Conservation (phyloP, 768 basidiomycete genomes). For the Tricholoma saponaceum region DNA sequence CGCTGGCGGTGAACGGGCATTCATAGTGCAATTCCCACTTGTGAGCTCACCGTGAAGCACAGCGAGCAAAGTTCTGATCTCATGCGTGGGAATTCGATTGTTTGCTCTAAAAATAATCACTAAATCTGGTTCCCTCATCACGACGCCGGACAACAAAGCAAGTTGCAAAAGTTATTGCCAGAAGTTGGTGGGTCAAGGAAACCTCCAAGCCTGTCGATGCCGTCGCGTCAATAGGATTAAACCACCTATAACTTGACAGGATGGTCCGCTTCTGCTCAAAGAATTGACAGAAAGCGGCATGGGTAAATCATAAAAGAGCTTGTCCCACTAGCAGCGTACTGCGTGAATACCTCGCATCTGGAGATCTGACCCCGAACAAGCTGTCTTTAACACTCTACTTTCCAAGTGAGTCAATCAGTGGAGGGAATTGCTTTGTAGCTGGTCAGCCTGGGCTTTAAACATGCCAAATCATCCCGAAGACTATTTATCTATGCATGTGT, state of each 20-base stretch:
- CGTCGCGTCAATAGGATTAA: conserved; percentile 3
- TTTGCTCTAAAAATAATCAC: conserved; percentile 1
- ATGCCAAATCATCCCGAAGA: too few relatives aligned
- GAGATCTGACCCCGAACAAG: background rate
- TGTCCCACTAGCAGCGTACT: conserved; percentile 5
- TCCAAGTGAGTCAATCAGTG: too few relatives aligned
- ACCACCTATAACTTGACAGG: background rate
- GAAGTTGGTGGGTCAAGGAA: background rate
- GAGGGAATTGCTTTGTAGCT: too few relatives aligned
- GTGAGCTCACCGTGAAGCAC: conserved; percentile 4
- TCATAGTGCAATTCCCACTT: conserved; percentile 28
- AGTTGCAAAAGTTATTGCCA: background rate
- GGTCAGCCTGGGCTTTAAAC: too few relatives aligned
- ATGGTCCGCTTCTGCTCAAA: conserved; percentile 11
- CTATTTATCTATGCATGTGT: too few relatives aligned
- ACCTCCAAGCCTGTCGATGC: conserved; percentile 7
- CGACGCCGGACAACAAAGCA: background rate
- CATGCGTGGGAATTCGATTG: conserved; percentile 15
- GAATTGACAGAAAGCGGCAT: conserved; percentile 10
- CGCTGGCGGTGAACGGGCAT: conserved; percentile 64
- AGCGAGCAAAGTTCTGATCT: conserved; percentile 2
- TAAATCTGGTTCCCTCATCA: too few relatives aligned
- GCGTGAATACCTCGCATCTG: conserved; percentile 2
- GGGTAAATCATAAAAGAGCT: conserved; percentile 2
- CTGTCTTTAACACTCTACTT: too few relatives aligned